Base-by-base conservation (phyloP, 306 rosid genomes). In the Cucurbita moschata region DNA sequence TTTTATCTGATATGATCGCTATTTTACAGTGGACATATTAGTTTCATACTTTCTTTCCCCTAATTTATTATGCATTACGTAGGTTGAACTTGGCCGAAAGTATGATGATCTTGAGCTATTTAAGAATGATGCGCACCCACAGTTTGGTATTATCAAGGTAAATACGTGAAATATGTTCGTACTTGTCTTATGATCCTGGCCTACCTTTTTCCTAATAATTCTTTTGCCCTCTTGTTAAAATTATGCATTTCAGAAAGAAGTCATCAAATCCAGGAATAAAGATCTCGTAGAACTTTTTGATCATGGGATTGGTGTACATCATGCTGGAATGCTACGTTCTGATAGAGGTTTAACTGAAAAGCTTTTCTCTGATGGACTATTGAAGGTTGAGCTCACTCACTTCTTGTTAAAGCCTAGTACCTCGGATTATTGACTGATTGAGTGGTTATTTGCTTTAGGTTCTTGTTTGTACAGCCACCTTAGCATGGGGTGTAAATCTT, bases 401-500 rank as follows among this genome's bases (percentile, higher is more conserved):
- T 59, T 83, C 75, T 75, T n/a, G 76, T 72, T 54, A 47, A 30
- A 70, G 43, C 74, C 70, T 69, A 57, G 19, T 46, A 74, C 15
- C 65, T 73, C 59, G 23, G 1, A 18, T 55, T 8, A 19, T 43
- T 5, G 37, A 12, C 54, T 73, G 72, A 51, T 74, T 44, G n/a
- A 62, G 63, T 78, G 26, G 47, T 80, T 69, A 64, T 59, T 77
- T 81, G 54, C 63, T 80, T 74, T 66, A 93, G 98, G 98, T 90
- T 53, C 98, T 93, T 80, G 98, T 93, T 77, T 93, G 97, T 81
- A 93, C 98, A 16, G 98, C 97, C 82, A 93, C 97, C 54, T 77
- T 93, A 89, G 98, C 98, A 65, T 93, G 98, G 98, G 98, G 98
- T 70, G 98, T 93, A 77, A 93, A 93, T 83, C 88, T 93, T 58